phyloP scores from a whole-genome alignment of 805 yeast genomes.

The Metschnikowia colocasiae region DNA sequence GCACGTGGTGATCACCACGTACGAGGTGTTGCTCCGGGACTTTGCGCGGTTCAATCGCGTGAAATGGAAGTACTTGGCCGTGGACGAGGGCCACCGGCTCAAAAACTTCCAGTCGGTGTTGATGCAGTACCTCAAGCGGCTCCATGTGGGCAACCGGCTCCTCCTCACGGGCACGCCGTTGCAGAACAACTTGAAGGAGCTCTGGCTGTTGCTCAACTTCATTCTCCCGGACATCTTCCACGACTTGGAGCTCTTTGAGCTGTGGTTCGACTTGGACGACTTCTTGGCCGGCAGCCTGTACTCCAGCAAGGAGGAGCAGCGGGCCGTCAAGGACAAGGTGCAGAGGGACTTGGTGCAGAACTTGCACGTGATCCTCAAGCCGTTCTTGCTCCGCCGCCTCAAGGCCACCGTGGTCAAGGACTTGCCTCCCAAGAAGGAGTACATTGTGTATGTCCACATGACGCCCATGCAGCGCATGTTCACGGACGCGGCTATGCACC shows the following conservation, averaged over 20 bases:
- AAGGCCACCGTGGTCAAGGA: constrained; percentile 64
- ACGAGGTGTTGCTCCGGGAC: constrained; percentile 76
- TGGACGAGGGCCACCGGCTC: constrained; percentile 93
- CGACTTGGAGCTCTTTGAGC: constrained; percentile 83
- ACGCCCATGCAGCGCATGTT: constrained; percentile 61
- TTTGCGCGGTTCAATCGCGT: constrained; percentile 47
- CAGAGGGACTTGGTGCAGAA: constrained; percentile 59
- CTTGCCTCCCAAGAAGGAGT: constrained; percentile 88
- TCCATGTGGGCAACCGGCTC: constrained; percentile 67
- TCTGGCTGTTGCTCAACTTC: constrained; percentile 90
- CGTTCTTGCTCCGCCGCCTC: constrained; percentile 79
- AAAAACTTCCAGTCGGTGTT: constrained; percentile 80
- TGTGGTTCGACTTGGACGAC: constrained; percentile 86
- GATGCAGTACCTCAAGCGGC: constrained; percentile 64
- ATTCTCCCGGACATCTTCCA: constrained; percentile 90
- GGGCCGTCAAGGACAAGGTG: constrained; percentile 53
- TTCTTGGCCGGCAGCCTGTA: constrained; percentile 31
- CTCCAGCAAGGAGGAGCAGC: constrained; percentile 42
- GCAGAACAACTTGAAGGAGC: constrained; percentile 84
- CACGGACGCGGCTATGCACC: constrained; percentile 50
- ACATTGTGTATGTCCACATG: constrained; percentile 69
- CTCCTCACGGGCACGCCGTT: constrained; percentile 94
- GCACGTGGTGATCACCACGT: constrained; percentile 72
- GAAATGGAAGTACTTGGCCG: constrained; percentile 79
- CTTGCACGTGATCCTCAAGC: constrained; percentile 82